phyloP scores from a whole-genome alignment of 1,284 basidiomycete genomes.

The Heliocybe sulcata region DNA sequence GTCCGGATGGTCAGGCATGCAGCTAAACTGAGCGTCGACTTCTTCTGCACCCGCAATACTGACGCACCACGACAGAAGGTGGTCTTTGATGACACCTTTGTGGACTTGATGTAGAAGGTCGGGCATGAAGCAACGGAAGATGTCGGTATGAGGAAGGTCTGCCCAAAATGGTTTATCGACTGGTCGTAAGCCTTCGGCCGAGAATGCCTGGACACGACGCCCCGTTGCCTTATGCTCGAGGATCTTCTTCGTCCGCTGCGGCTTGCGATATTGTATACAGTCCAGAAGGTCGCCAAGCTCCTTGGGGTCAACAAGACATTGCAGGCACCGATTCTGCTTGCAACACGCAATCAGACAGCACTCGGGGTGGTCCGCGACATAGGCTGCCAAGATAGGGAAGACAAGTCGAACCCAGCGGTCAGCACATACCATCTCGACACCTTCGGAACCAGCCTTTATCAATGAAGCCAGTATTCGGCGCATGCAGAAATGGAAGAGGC shows the following conservation, averaged over 20 bases:
- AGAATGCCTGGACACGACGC: not conserved
- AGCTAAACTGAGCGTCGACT: conserved; percentile 15
- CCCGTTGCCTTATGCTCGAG: not conserved
- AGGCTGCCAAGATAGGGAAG: conserved; percentile 17
- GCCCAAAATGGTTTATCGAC: conserved; percentile 19
- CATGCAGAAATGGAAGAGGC: conserved; percentile 23
- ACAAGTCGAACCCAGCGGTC: conserved; percentile 14
- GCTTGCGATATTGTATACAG: not conserved
- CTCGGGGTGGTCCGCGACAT: conserved; percentile 19
- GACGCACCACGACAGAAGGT: conserved; percentile 19
- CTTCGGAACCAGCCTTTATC: conserved; percentile 12
- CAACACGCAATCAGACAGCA: conserved; percentile 14
- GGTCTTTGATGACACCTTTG: conserved; percentile 22
- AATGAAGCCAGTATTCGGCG: conserved; percentile 12
- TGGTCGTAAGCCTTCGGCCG: conserved; percentile 1
- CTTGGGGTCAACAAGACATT: conserved; percentile 10
- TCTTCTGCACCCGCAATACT: conserved; percentile 11
- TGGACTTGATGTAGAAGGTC: conserved; percentile 21
- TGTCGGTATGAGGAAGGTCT: conserved; percentile 14
- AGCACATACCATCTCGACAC: conserved; percentile 17
- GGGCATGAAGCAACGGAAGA: conserved; percentile 15
- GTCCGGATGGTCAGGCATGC: conserved; percentile 10
- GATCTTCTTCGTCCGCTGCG: not conserved
- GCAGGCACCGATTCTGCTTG: conserved; percentile 13
- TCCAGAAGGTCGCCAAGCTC: conserved; percentile 8